Evolutionary conservation across 1,139 yeast species (phyloP).

Genomic region (Hyphopichia pseudoburtonii): DNA sequence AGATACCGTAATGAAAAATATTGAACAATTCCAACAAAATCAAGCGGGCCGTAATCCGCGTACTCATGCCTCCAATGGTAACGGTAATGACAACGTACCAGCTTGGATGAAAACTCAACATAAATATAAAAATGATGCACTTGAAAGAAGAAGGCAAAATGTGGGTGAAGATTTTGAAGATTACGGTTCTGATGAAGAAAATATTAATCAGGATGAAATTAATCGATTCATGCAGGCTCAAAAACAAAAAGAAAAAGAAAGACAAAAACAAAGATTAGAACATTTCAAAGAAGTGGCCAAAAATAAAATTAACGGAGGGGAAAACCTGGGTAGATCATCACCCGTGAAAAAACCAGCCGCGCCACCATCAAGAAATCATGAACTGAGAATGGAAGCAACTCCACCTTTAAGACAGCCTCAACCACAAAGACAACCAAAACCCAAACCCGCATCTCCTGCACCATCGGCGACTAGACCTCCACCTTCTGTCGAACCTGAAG

Average conservation of each 20-base stretch:
- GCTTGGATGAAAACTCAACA: constrained; percentile 76
- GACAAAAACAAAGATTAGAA: constrained; percentile 26
- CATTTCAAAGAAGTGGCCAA: constrained; percentile 18
- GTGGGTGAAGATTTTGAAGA: constrained; percentile 37
- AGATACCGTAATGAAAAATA: constrained; percentile 61
- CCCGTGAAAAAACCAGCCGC: constrained; percentile 7
- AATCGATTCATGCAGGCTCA: constrained; percentile 39
- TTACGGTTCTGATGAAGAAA: constrained; percentile 46
- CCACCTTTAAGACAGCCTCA: too few relatives aligned
- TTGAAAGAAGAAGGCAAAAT: constrained; percentile 32
- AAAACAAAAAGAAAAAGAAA: constrained; percentile 38
- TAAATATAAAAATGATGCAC: constrained; percentile 43
- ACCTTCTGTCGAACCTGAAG: constrained; percentile 12
- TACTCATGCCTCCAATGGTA: constrained; percentile 6
- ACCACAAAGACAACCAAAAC: neutral
- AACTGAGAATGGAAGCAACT: too few relatives aligned
- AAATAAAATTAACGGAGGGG: constrained; percentile 13
- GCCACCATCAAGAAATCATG: too few relatives aligned
- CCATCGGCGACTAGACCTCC: neutral
- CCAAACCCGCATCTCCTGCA: neutral
- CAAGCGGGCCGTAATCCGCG: too few relatives aligned
- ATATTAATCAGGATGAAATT: constrained; percentile 45
- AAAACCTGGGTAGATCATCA: constrained; percentile 12
- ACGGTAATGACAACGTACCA: constrained; percentile 52
- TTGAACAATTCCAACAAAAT: constrained; percentile 54